Percentiles rank a stretch among this genome's conserved stretches.
Conservation (phyloP, 148 eudicot genomes). For the Cornus controversa region DNA sequence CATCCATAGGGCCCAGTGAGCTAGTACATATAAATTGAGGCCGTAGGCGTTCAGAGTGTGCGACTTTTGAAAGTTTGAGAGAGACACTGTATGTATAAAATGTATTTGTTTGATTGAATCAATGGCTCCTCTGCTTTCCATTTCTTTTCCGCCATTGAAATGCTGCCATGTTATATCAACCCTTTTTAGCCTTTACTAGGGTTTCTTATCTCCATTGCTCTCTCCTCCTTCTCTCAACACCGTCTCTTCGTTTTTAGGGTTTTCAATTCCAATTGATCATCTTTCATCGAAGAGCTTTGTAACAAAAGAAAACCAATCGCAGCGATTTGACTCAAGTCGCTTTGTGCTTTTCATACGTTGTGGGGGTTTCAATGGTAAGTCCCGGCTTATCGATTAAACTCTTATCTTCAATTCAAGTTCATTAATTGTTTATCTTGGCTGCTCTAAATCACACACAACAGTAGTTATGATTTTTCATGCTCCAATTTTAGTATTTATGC, state of each 20-base stretch:
- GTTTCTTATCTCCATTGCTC: neutral
- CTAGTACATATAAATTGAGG: no score
- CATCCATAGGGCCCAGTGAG: no score
- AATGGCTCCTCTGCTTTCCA: neutral
- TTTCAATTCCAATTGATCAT: neutral
- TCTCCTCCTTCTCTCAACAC: neutral
- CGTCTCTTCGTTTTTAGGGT: slow-evolving; percentile 9
- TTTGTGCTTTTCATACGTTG: neutral
- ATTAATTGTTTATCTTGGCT: neutral
- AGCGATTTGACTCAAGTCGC: neutral
- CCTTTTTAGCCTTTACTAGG: slow-evolving; percentile 1
- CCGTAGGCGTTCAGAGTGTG: neutral
- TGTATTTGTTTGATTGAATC: neutral
- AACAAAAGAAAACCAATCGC: neutral
- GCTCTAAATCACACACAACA: neutral
- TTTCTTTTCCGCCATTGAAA: slow-evolving; percentile 8
- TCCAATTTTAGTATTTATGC: neutral
- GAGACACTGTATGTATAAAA: neutral
- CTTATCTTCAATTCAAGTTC: neutral
- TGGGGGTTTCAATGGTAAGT: slow-evolving; percentile 6
- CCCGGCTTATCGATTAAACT: neutral
- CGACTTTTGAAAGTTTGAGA: neutral
- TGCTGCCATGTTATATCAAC: slow-evolving; percentile 9
- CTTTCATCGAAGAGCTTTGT: neutral
- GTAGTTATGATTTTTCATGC: neutral